Evolutionary conservation across 2,329 filamentous ascomycete species (phyloP), one percentile per base, ranked within the genome.

Genomic region (Calonectria henricotiae): DNA sequence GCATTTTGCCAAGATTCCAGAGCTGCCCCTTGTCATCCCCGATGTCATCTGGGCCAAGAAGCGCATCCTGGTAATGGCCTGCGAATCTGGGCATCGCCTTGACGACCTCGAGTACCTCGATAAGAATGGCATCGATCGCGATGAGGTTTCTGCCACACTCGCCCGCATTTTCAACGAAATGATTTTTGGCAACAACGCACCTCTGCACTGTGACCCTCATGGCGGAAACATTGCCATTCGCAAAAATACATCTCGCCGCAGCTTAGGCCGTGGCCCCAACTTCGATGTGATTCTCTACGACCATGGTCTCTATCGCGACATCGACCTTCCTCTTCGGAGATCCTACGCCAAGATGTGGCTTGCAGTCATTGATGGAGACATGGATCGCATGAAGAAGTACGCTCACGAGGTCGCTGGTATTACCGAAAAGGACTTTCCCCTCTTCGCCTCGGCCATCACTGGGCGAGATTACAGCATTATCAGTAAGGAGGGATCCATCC

Each of bases 301-400:
- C 79, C 96, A 99, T 81, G 97, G 96, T 2, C 88, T 99, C 3
- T 99, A 99, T 83, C 93, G 97, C 68, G 94, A 97, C 75, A 98
- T 98, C 63, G 94, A 95, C 0, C 86, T 91, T 67, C 84, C 90
- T 1, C 84, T 98, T 32, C 92, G 95, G 63, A 90, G 95, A 27
- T 94, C 92, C 20, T 99, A 99, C 78, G 96, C 96, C 63, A 97
- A 98, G 82, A 93, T 99, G 80, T 99, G 96, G 96, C 90, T 99
- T 12, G 95, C 96, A 5, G 94, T 99, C 27, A 93, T 99, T 63
- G 94, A 98, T 75, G 93, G 93, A 0, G 94, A 99, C 79, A 92
- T 98, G 83, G 83, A 87, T 3, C 87, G 88, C 23, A 99, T 99
- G 96, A 92, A 94, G 75, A 91, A 92, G 77, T 97, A 98, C 80